Conservation (phyloP, 129 eudicot species). For the Scalesia atractyloides region DNA sequence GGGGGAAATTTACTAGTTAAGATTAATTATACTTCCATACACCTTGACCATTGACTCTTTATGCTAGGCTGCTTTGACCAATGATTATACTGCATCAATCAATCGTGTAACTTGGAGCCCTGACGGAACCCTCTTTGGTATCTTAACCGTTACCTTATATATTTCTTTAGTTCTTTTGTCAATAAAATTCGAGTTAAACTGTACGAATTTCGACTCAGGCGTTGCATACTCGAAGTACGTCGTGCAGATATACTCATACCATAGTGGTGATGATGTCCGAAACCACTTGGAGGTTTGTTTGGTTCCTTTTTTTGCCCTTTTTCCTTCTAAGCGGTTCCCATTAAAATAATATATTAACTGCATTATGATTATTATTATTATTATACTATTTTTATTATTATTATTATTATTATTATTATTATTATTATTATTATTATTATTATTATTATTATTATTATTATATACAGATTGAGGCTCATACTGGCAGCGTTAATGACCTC, state of each 20-base stretch:
- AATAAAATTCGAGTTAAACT: background rate
- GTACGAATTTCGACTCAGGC: slow-evolving; percentile 16
- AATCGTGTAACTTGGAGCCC: slow-evolving; percentile 91
- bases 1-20: background rate
- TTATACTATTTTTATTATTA: too few relatives aligned
- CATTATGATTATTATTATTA: background rate
- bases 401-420: too few relatives aligned
- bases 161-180: background rate
- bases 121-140: slow-evolving; percentile 85
- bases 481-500: slow-evolving; percentile 81
- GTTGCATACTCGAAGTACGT: slow-evolving; percentile 59
- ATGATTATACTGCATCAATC: slow-evolving; percentile 68
- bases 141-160: background rate
- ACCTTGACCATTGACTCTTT: slow-evolving; percentile 16
- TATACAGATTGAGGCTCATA: slow-evolving; percentile 91
- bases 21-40: background rate
- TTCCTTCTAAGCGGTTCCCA: background rate
- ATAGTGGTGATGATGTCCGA: slow-evolving; percentile 58
- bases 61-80: slow-evolving; percentile 61
- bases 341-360: background rate
- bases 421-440: too few relatives aligned
- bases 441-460: background rate
- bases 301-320: background rate
- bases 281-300: slow-evolving; percentile 60
- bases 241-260: slow-evolving; percentile 61